Evolutionary conservation across 345 rosid genomes (phyloP).

Genomic region (Acer saccharum): DNA sequence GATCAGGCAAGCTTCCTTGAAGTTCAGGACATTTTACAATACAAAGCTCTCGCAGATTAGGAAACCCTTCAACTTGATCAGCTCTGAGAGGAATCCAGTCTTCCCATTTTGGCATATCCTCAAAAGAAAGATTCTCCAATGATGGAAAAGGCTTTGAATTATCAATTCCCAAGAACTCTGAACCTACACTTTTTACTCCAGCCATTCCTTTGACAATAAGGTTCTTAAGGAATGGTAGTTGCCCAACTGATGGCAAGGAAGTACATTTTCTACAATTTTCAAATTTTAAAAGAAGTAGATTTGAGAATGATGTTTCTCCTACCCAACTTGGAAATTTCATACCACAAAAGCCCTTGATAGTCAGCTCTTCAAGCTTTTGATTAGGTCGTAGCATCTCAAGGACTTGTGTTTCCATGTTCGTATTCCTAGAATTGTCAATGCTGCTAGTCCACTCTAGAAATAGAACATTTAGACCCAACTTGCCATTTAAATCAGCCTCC

Average conservation of each 20-base stretch:
- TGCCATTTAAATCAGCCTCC: constrained; percentile 15
- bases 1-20: constrained; percentile 23
- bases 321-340: constrained; percentile 20
- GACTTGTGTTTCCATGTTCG: not conserved
- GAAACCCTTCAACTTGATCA: constrained; percentile 22
- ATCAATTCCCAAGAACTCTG: constrained; percentile 12
- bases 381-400: constrained; percentile 22
- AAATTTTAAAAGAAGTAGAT: constrained; percentile 14
- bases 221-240: constrained; percentile 7
- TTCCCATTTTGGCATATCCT: constrained; percentile 34
- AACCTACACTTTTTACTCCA: constrained; percentile 8
- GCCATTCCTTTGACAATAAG: constrained; percentile 12
- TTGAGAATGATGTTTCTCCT: constrained; percentile 21
- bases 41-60: constrained; percentile 29
- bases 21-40: constrained; percentile 34
- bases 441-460: constrained; percentile 13
- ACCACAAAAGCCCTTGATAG: constrained; percentile 8
- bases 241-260: constrained; percentile 21
- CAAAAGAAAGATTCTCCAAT: constrained; percentile 20
- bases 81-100: constrained; percentile 29
- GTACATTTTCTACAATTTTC: constrained; percentile 15
- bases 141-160: constrained; percentile 21
- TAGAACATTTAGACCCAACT: not conserved
- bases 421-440: not conserved
- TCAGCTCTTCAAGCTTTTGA: constrained; percentile 10